These are phyloP conservation scores for Carex arenaria DNA, from an alignment of 202 grass and related monocot genomes.

Conservation along the genomic window DNA sequence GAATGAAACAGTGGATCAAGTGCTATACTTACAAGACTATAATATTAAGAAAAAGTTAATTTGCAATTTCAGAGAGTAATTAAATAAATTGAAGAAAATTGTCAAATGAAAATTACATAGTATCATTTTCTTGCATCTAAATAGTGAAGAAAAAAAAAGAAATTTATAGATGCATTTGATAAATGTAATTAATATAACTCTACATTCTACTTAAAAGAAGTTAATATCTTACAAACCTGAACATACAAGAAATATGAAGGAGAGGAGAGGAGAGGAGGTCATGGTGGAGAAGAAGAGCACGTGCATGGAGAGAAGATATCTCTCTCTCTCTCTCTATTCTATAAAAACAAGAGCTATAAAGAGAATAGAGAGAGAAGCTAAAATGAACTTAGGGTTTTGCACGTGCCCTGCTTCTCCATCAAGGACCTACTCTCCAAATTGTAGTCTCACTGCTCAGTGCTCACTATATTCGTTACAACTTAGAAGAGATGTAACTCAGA, in stretches of 20 bases:
- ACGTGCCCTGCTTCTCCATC: conserved; percentile 94
- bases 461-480: neutral
- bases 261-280: conserved; percentile 55
- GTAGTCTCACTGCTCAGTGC: neutral
- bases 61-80: no score
- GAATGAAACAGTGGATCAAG: neutral
- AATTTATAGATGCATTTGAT: no score
- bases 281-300: conserved; percentile 77
- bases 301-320: conserved; percentile 25
- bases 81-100: no score
- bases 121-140: no score
- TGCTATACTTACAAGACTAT: no score
- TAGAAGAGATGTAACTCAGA: neutral
- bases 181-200: no score
- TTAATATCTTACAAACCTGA: no score
- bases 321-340: neutral
- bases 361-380: neutral
- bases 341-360: neutral
- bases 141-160: no score
- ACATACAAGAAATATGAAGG: no score
- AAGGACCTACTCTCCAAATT: conserved; percentile 54
- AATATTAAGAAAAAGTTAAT: no score
- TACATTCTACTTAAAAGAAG: no score
- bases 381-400: neutral
- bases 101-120: no score